phyloP scores from a whole-genome alignment of 1,284 basidiomycete species.

The Sanghuangporus baumii region DNA sequence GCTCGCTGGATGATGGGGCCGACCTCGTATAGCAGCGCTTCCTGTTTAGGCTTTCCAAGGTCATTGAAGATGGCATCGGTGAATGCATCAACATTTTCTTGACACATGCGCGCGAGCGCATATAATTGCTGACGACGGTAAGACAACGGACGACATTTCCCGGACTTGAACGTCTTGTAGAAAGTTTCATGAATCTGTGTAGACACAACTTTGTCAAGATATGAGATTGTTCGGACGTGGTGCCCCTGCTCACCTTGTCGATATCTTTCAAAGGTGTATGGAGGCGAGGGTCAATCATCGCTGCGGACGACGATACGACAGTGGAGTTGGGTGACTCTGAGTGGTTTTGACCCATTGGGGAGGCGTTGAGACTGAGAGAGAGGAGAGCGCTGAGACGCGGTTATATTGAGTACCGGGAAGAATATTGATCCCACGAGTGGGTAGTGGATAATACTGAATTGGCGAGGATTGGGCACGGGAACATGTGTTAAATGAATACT shows the following conservation, averaged over 20 bases:
- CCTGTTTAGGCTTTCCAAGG: conserved; percentile 46
- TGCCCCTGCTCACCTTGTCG: neutral
- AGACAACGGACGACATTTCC: conserved; percentile 44
- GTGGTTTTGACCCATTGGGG: neutral
- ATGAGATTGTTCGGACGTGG: neutral
- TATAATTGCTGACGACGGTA: conserved; percentile 61
- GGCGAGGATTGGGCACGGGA: neutral
- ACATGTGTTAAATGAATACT: neutral
- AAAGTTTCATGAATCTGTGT: conserved; percentile 41
- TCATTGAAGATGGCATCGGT: conserved; percentile 45
- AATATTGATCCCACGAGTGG: neutral
- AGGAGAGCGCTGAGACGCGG: neutral
- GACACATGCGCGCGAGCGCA: conserved; percentile 54
- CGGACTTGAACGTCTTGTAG: conserved; percentile 42
- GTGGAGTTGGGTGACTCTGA: neutral
- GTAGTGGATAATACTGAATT: neutral
- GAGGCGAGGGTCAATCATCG: neutral
- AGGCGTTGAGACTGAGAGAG: neutral
- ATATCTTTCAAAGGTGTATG: neutral
- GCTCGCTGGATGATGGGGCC: conserved; percentile 37
- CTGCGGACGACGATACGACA: neutral
- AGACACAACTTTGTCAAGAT: neutral
- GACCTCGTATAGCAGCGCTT: conserved; percentile 34
- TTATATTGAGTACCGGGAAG: neutral
- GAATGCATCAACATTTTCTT: conserved; percentile 51